phyloP scores from a whole-genome alignment of 805 yeast genomes.

The Blastobotrys robertii region DNA sequence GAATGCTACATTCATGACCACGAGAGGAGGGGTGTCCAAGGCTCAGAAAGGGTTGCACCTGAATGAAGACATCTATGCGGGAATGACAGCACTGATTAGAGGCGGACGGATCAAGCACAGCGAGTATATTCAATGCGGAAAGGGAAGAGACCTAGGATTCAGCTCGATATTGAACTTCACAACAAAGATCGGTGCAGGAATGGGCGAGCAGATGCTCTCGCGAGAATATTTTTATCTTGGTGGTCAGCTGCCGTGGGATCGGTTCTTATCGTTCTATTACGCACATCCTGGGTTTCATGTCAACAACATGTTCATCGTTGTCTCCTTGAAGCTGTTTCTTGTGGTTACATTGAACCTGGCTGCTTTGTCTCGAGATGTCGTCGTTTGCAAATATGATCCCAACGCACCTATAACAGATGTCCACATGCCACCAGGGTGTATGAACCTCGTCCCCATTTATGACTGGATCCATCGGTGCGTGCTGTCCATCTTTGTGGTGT shows the following conservation, averaged over 20 bases:
- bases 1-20: slow-evolving; percentile 84
- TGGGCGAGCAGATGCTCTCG: slow-evolving; percentile 93
- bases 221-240: slow-evolving; percentile 89
- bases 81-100: slow-evolving; percentile 78
- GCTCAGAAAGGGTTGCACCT: slow-evolving; percentile 90
- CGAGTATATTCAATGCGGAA: slow-evolving; percentile 94
- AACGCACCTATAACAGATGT: slow-evolving; percentile 63
- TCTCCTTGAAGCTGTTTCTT: slow-evolving; percentile 84
- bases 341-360: slow-evolving; percentile 71
- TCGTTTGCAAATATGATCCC: slow-evolving; percentile 55
- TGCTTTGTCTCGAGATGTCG: slow-evolving; percentile 62
- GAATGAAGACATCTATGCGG: slow-evolving; percentile 94
- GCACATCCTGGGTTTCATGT: slow-evolving; percentile 97
- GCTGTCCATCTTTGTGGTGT: slow-evolving; percentile 82
- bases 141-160: slow-evolving; percentile 92
- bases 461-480: slow-evolving; percentile 88
- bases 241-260: slow-evolving; percentile 76
- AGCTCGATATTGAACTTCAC: slow-evolving; percentile 88
- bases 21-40: slow-evolving; percentile 91
- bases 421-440: slow-evolving; percentile 63
- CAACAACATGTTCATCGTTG: slow-evolving; percentile 77
- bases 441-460: slow-evolving; percentile 73
- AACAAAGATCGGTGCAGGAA: slow-evolving; percentile 93
- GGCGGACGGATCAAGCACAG: slow-evolving; percentile 95
- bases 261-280: slow-evolving; percentile 86